Evolutionary conservation across 306 rosid species (phyloP).

Genomic region (Canavalia ensiformis): DNA sequence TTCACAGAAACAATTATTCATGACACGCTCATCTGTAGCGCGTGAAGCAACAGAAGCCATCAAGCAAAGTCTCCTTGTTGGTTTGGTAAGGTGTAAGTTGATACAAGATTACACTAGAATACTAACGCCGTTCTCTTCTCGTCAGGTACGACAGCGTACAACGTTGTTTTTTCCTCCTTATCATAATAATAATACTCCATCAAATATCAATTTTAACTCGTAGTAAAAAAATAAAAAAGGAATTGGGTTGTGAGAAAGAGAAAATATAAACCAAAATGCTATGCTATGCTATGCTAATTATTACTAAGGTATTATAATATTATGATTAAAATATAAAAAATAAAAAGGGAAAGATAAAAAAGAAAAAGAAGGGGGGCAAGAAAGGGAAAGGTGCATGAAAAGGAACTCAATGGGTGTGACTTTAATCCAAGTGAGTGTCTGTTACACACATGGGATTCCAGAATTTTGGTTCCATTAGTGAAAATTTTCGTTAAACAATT

Average conservation of each 20-base stretch:
- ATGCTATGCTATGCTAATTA: slow-evolving; percentile 35
- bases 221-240: background rate
- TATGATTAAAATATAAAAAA: slow-evolving; percentile 11
- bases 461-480: slow-evolving; percentile 49
- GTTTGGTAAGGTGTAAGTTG: background rate
- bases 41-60: slow-evolving; percentile 35
- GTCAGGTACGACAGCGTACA: slow-evolving; percentile 3
- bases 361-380: slow-evolving; percentile 53
- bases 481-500: slow-evolving; percentile 47
- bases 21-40: slow-evolving; percentile 33
- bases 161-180: slow-evolving; percentile 31
- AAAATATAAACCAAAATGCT: slow-evolving; percentile 20
- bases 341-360: slow-evolving; percentile 45
- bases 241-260: background rate
- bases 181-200: background rate
- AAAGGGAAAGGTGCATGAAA: slow-evolving; percentile 60
- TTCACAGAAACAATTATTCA: background rate
- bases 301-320: slow-evolving; percentile 8
- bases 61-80: slow-evolving; percentile 20
- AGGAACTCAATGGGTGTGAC: slow-evolving; percentile 42
- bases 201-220: background rate
- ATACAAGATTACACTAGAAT: background rate
- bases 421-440: slow-evolving; percentile 42
- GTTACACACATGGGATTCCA: slow-evolving; percentile 55
- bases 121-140: slow-evolving; percentile 31